These are phyloP conservation scores for Aspergillus sclerotioniger DNA, from an alignment of 495 filamentous ascomycete species.

Conservation along the genomic window DNA sequence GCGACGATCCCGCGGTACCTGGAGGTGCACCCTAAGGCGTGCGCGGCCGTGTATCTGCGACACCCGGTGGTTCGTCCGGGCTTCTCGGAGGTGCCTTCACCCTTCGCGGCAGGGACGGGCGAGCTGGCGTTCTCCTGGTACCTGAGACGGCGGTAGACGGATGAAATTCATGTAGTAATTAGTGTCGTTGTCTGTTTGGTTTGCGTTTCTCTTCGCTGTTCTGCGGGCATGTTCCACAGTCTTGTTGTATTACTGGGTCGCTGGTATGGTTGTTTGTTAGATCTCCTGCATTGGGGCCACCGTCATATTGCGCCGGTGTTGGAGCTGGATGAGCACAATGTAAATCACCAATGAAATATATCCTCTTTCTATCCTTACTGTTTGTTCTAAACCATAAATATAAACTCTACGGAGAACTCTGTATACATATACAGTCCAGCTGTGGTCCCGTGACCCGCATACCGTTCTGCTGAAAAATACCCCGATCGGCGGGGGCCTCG, in stretches of 20 bases:
- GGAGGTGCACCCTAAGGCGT: slow-evolving; percentile 95
- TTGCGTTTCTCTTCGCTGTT: slow-evolving; percentile 16
- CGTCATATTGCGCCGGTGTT: slow-evolving; percentile 14
- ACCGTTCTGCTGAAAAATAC: slow-evolving; percentile 18
- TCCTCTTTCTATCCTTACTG: not conserved
- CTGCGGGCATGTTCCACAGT: slow-evolving; percentile 22
- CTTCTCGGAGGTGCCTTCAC: slow-evolving; percentile 84
- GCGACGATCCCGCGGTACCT: slow-evolving; percentile 93
- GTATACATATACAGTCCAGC: not conserved
- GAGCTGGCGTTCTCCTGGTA: slow-evolving; percentile 94
- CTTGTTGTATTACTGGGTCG: slow-evolving; percentile 42
- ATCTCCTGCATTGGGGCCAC: slow-evolving; percentile 10
- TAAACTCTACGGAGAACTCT: not conserved
- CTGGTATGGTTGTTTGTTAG: slow-evolving; percentile 22
- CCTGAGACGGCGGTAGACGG: slow-evolving; percentile 66
- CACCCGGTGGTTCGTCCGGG: slow-evolving; percentile 93
- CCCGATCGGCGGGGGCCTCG: not conserved
- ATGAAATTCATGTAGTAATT: slow-evolving; percentile 10
- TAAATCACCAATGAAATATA: slow-evolving; percentile 20
- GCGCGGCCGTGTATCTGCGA: slow-evolving; percentile 89
- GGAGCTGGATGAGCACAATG: slow-evolving; percentile 15
- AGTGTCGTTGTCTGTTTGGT: not conserved
- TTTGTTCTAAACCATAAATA: not conserved
- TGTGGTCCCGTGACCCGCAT: not conserved
- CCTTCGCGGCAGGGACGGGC: slow-evolving; percentile 60